phyloP scores from a whole-genome alignment of 176 grass and related monocot genomes.

The Phyllostachys edulis region DNA sequence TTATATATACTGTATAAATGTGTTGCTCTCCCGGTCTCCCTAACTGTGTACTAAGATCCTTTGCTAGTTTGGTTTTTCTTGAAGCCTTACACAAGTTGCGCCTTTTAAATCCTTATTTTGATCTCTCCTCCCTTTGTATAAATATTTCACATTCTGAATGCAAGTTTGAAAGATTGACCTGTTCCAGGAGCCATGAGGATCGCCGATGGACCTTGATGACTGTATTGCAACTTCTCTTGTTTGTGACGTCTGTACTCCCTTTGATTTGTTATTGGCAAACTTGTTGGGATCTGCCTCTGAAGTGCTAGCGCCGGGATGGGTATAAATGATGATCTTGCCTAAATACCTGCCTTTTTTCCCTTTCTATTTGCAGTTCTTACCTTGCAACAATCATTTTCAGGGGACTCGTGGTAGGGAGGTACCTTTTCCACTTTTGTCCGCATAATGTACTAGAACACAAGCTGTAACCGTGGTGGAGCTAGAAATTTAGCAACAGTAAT shows the following conservation, averaged over 20 bases:
- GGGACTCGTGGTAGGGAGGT: background rate
- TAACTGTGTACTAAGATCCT: too few relatives aligned
- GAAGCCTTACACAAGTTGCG: background rate
- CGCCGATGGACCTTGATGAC: background rate
- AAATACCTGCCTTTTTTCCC: background rate
- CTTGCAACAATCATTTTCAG: slow-evolving; percentile 4
- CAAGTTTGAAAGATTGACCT: background rate
- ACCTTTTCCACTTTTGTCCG: background rate
- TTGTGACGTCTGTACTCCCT: background rate
- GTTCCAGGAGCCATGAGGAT: slow-evolving; percentile 22
- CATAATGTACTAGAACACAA: background rate
- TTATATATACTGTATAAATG: too few relatives aligned
- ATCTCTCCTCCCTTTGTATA: background rate
- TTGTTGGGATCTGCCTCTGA: background rate
- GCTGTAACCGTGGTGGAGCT: too few relatives aligned
- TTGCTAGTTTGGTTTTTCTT: background rate
- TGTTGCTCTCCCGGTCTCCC: too few relatives aligned
- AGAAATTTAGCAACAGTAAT: too few relatives aligned
- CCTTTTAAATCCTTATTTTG: background rate
- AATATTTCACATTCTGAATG: background rate
- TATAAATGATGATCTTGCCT: background rate
- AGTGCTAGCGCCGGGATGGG: background rate
- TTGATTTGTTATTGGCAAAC: background rate
- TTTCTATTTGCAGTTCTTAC: background rate
- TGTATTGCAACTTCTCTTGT: background rate